phyloP scores from a whole-genome alignment of 176 grass and related monocot genomes.

The Typha latifolia region DNA sequence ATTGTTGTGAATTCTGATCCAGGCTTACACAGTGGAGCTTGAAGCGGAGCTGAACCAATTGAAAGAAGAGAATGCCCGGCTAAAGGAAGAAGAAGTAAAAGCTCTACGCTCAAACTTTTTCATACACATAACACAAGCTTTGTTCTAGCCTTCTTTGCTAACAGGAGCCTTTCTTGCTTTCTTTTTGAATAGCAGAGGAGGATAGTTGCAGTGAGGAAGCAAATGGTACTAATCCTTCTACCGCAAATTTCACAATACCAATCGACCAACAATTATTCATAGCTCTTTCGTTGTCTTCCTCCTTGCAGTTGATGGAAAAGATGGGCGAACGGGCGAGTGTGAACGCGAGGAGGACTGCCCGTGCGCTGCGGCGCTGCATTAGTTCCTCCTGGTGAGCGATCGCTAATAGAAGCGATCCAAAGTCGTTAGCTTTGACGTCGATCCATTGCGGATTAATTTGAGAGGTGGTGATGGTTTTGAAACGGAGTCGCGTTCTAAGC shows the following conservation, averaged over 20 bases:
- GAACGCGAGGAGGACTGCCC: slow-evolving; percentile 20
- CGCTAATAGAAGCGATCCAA: not conserved
- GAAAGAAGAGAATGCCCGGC: slow-evolving; percentile 74
- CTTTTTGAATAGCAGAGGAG: slow-evolving; percentile 34
- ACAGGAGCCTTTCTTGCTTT: slow-evolving; percentile 1
- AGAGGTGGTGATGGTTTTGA: no score
- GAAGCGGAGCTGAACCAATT: slow-evolving; percentile 76
- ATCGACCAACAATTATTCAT: not conserved
- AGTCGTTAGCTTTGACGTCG: no score
- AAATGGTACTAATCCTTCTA: slow-evolving; percentile 38
- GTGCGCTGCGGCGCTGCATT: slow-evolving; percentile 10
- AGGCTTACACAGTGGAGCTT: slow-evolving; percentile 92
- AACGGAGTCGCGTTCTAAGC: no score
- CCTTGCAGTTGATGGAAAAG: slow-evolving; percentile 39
- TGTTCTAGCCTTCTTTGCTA: not conserved
- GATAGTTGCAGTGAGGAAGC: slow-evolving; percentile 34
- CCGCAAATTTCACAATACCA: not conserved
- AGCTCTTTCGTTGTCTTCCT: not conserved
- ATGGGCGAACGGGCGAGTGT: slow-evolving; percentile 32
- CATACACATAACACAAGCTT: not conserved
- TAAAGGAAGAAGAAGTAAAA: slow-evolving; percentile 62
- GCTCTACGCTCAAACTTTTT: not conserved
- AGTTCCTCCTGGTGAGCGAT: slow-evolving; percentile 31
- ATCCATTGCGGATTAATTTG: no score
- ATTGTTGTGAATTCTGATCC: not conserved